These are phyloP conservation scores for Salix brachista DNA, from an alignment of 345 rosid genomes.

Conservation along the genomic window DNA sequence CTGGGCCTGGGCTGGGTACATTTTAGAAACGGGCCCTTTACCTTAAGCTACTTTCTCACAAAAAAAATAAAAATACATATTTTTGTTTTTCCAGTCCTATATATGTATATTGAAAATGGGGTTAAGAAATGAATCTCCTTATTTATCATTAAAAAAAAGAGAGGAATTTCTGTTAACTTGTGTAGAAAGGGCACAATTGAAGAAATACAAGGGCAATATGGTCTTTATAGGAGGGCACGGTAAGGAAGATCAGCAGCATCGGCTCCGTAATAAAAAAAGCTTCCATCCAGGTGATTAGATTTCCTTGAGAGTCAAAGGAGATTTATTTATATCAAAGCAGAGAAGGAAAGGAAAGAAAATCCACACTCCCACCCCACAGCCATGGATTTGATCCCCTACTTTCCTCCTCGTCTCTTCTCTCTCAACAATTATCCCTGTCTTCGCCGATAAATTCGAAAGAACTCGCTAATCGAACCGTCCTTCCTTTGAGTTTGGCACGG, in stretches of 20 bases:
- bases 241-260: not conserved
- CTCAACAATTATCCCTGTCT: not conserved
- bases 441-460: not conserved
- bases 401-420: not conserved
- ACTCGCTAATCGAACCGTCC: not conserved
- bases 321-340: not conserved
- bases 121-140: no score
- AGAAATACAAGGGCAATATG: not conserved
- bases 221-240: not conserved
- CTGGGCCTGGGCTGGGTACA: no score
- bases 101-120: no score
- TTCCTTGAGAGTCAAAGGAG: not conserved
- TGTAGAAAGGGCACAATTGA: not conserved
- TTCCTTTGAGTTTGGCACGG: not conserved
- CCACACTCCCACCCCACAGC: not conserved
- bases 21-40: no score
- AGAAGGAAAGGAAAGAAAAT: not conserved
- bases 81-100: no score
- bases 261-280: not conserved
- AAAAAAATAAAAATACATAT: no score
- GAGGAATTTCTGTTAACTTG: not conserved
- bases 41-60: no score
- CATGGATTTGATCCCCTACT: not conserved
- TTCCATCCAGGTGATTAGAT: not conserved
- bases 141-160: no score